Conservation (phyloP, 2,329 filamentous ascomycete species). For the Drechmeria coniospora region DNA sequence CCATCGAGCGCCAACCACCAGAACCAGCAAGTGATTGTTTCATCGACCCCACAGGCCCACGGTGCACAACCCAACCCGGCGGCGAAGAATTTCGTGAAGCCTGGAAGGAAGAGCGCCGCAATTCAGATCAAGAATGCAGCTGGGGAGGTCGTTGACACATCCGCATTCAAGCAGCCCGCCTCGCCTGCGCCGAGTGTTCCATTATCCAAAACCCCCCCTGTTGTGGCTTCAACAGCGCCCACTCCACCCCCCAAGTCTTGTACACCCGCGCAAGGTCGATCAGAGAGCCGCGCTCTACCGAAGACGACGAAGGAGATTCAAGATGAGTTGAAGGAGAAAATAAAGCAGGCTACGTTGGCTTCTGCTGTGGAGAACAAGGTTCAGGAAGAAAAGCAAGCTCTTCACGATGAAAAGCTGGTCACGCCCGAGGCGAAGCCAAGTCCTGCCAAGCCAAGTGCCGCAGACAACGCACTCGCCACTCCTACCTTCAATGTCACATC, state of each 20-base stretch:
- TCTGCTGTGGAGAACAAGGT: constrained; percentile 14
- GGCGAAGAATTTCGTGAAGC: constrained; percentile 32
- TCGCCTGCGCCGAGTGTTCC: constrained; percentile 40
- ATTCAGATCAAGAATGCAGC: constrained; percentile 74
- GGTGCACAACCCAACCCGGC: constrained; percentile 39
- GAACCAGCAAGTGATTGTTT: constrained; percentile 42
- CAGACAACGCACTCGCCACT: constrained; percentile 16
- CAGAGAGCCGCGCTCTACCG: constrained; percentile 49
- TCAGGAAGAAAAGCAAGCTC: constrained; percentile 10
- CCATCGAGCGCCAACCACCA: constrained; percentile 50
- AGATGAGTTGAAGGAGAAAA: constrained; percentile 67
- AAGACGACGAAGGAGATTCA: constrained; percentile 74
- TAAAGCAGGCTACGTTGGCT: constrained; percentile 43
- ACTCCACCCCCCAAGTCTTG: constrained; percentile 67
- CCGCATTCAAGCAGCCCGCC: constrained; percentile 39
- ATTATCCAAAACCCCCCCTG: constrained; percentile 48
- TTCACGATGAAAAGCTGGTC: constrained; percentile 10
- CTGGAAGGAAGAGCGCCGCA: constrained; percentile 49
- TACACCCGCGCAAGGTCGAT: constrained; percentile 52
- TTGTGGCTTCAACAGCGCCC: constrained; percentile 58
- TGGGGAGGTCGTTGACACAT: constrained; percentile 63
- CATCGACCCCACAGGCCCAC: constrained; percentile 48
- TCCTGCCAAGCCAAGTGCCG: too few species aligned
- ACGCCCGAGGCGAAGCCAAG: constrained; percentile 16
- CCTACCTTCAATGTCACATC: constrained; percentile 6